Conservation (phyloP, 371 early-diverging fungal genomes). For the Funneliformis caledonium region DNA sequence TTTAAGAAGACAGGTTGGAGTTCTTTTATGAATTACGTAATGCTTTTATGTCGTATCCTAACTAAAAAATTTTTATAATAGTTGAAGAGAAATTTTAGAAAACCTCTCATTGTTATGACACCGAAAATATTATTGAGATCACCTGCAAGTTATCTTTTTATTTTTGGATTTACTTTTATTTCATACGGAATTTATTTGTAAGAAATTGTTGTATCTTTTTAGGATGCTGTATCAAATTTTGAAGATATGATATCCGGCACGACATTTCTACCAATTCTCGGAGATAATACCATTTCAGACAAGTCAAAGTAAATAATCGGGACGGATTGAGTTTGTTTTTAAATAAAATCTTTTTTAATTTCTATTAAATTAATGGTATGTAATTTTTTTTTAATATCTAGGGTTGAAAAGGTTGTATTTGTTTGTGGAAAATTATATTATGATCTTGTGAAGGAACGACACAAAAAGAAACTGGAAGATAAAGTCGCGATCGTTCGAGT, state of each 20-base stretch:
- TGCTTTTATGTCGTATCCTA: too few species aligned
- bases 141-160: constrained; percentile 42
- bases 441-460: constrained; percentile 81
- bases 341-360: not conserved
- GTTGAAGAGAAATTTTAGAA: constrained; percentile 84
- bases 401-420: constrained; percentile 79
- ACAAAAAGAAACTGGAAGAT: constrained; percentile 63
- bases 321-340: not conserved
- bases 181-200: not conserved
- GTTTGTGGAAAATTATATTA: constrained; percentile 93
- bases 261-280: constrained; percentile 79
- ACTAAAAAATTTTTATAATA: constrained; percentile 31
- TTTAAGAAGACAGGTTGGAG: constrained; percentile 80
- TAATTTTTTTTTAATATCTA: constrained; percentile 42
- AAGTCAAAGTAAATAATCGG: constrained; percentile 24
- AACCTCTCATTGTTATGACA: constrained; percentile 88
- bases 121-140: constrained; percentile 86
- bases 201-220: not conserved
- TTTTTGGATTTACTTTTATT: not conserved
- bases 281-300: constrained; percentile 55
- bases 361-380: not conserved
- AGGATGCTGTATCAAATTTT: constrained; percentile 70
- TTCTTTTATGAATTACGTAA: too few species aligned
- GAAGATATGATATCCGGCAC: constrained; percentile 87
- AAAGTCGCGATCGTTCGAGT: constrained; percentile 84